Percentiles rank a stretch among this genome's conserved stretches.
These are phyloP conservation scores for Leucaena leucocephala DNA, from an alignment of 306 rosid species.

Conservation along the genomic window DNA sequence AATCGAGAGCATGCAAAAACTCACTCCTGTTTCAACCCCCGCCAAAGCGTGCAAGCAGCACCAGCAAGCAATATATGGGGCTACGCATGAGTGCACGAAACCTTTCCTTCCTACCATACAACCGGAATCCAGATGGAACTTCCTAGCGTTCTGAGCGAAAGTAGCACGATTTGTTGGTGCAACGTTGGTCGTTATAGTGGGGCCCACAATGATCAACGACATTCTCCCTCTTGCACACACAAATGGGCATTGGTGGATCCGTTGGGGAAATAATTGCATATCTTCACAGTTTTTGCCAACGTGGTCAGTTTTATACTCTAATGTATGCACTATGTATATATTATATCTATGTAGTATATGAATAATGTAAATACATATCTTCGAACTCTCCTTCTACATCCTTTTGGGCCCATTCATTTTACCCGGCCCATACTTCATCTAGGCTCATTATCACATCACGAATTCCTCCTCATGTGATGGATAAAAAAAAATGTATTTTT, in stretches of 20 bases:
- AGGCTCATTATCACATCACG: too few relatives aligned
- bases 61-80: background rate
- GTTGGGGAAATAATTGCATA: background rate
- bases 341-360: too few relatives aligned
- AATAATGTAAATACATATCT: too few relatives aligned
- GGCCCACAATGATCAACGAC: conserved; percentile 13
- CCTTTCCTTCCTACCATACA: background rate
- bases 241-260: background rate
- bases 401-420: too few relatives aligned
- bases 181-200: background rate
- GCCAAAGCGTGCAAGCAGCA: conserved; percentile 10
- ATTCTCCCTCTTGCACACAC: background rate
- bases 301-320: background rate
- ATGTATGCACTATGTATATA: too few relatives aligned
- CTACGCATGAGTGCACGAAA: background rate
- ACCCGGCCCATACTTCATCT: too few relatives aligned
- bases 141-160: background rate
- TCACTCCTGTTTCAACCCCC: conserved; percentile 12
- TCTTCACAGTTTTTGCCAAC: background rate
- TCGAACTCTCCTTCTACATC: too few relatives aligned
- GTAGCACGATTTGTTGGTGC: background rate
- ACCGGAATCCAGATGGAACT: background rate
- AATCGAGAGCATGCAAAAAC: background rate
- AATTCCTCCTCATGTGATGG: too few relatives aligned
- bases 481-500: too few relatives aligned